Conservation (phyloP, 768 basidiomycete species). For the Tephrocybe rancida region DNA sequence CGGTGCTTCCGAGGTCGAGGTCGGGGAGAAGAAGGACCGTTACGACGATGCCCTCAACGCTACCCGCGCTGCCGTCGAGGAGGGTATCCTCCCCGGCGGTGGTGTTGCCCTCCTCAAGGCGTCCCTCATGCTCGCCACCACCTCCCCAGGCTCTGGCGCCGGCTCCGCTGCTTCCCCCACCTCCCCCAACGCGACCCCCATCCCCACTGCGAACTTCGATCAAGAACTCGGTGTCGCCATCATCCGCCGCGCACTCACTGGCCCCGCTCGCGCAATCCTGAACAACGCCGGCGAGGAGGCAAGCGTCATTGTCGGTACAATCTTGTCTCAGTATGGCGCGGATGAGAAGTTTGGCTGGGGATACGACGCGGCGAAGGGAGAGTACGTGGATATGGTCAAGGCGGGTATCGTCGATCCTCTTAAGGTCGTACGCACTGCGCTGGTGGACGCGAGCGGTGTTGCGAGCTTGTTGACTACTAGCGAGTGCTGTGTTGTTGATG, state of each 20-base stretch:
- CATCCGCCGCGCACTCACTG: conserved; percentile 82
- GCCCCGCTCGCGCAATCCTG: conserved; percentile 87
- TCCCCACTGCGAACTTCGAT: conserved; percentile 91
- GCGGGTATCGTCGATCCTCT: conserved; percentile 94
- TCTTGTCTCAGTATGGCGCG: conserved; percentile 67
- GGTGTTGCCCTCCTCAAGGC: conserved; percentile 93
- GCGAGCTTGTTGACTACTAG: conserved; percentile 91
- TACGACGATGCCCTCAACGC: conserved; percentile 97
- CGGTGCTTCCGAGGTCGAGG: conserved; percentile 91
- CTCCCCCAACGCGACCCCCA: conserved; percentile 60
- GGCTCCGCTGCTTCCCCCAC: conserved; percentile 48
- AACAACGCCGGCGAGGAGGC: conserved; percentile 95
- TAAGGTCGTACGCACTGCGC: conserved; percentile 92
- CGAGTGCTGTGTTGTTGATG: conserved; percentile 91
- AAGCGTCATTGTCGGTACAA: conserved; percentile 88
- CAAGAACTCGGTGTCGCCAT: conserved; percentile 95
- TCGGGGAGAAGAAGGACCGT: conserved; percentile 98
- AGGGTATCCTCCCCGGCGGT: conserved; percentile 97
- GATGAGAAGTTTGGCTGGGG: conserved; percentile 85
- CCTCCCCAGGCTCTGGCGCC: conserved; percentile 44
- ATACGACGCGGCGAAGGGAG: conserved; percentile 90
- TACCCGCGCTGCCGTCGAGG: conserved; percentile 97
- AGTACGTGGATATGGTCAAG: conserved; percentile 95
- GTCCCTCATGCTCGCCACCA: conserved; percentile 66
- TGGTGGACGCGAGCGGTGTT: conserved; percentile 93